phyloP scores from a whole-genome alignment of 768 basidiomycete genomes.

The Lactarius evosmus region DNA sequence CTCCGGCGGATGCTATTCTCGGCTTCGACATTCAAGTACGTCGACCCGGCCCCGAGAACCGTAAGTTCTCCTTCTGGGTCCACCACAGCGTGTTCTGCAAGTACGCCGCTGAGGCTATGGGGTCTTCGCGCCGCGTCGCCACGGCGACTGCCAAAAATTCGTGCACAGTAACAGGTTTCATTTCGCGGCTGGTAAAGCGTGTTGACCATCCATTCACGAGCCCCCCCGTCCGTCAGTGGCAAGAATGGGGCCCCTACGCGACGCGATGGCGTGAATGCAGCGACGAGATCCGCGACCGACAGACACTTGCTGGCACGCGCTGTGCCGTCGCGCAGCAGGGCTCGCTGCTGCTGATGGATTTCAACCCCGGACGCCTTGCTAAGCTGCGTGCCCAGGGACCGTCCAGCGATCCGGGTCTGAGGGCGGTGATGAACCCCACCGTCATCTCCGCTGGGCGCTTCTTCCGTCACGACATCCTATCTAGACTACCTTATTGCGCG shows the following conservation, averaged over 20 bases:
- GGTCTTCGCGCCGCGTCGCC: neutral
- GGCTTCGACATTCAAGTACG: conserved; percentile 20
- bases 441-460: conserved; percentile 8
- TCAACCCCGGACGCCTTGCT: conserved; percentile 18
- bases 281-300: conserved; percentile 18
- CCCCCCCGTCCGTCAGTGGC: conserved; percentile 14
- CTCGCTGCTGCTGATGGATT: conserved; percentile 21
- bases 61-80: conserved; percentile 20
- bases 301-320: conserved; percentile 21
- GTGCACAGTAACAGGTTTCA: neutral
- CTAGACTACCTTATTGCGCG: conserved; percentile 15
- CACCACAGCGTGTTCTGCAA: conserved; percentile 10
- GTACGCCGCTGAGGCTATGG: conserved; percentile 5
- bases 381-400: neutral
- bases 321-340: conserved; percentile 19
- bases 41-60: conserved; percentile 10
- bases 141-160: neutral
- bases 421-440: neutral
- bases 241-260: conserved; percentile 20
- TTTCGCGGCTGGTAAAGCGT: conserved; percentile 5
- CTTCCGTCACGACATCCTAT: conserved; percentile 16
- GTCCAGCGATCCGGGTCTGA: neutral
- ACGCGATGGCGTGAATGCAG: conserved; percentile 20
- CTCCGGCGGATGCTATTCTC: conserved; percentile 14
- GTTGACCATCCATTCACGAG: neutral